Percentiles rank a stretch among this genome's conserved stretches.
phyloP scores from a whole-genome alignment of 2,329 filamentous ascomycete genomes.

The Sarocladium oryzae region DNA sequence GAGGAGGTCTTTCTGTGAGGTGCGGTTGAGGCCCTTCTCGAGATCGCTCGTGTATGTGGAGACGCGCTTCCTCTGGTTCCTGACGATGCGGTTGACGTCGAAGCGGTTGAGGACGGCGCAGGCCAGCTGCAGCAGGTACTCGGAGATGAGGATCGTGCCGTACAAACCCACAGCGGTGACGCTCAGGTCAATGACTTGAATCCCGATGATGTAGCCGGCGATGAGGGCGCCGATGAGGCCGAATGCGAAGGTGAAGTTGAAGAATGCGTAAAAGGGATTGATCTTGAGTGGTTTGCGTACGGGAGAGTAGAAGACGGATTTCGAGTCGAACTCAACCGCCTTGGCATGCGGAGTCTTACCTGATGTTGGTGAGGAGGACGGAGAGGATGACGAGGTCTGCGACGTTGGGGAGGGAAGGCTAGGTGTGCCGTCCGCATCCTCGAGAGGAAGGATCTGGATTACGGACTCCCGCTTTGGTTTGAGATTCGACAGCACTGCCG shows the following conservation, averaged over 20 bases:
- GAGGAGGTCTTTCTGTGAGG: conserved; percentile 6
- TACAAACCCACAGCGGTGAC: conserved; percentile 12
- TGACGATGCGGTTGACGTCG: conserved; percentile 13
- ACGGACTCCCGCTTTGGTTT: background rate
- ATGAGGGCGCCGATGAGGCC: conserved; percentile 9
- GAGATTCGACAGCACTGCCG: background rate
- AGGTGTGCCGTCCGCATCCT: background rate
- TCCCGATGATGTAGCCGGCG: conserved; percentile 9
- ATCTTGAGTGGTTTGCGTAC: conserved; percentile 6
- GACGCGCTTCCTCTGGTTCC: conserved; percentile 8
- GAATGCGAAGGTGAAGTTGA: conserved; percentile 4
- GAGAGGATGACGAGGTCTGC: background rate
- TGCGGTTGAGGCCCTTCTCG: conserved; percentile 7
- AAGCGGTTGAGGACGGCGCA: conserved; percentile 13
- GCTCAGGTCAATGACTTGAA: conserved; percentile 7
- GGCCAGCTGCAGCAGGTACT: conserved; percentile 12
- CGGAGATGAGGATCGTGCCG: conserved; percentile 13
- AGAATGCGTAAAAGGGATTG: conserved; percentile 8
- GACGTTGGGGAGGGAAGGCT: no score
- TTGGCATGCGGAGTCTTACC: background rate
- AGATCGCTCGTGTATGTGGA: conserved; percentile 2
- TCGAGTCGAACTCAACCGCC: background rate
- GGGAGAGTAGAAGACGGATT: background rate
- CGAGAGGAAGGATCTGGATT: background rate
- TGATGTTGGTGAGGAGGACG: background rate